Evolutionary conservation across 2,329 filamentous ascomycete species (phyloP).

Genomic region (Camptophora hylomeconis): DNA sequence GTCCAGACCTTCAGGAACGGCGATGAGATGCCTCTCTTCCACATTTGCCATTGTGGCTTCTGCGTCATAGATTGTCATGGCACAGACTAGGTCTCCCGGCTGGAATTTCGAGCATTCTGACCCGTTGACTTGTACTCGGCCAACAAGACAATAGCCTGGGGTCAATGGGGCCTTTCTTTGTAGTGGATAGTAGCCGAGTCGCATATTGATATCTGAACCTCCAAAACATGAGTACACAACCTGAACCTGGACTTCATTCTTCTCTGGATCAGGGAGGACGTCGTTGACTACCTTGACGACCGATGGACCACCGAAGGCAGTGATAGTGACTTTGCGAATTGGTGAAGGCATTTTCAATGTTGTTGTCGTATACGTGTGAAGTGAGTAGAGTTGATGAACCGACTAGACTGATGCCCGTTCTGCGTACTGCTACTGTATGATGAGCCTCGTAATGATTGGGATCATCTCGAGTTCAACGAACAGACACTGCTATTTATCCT

Average conservation of each 20-base stretch:
- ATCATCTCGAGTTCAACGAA: no score
- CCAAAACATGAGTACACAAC: slow-evolving; percentile 36
- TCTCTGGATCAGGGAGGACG: slow-evolving; percentile 26
- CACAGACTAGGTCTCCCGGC: slow-evolving; percentile 19
- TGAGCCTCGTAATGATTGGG: no score
- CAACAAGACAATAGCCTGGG: slow-evolving; percentile 37
- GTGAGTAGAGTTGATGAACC: no score
- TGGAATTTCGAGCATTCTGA: slow-evolving; percentile 20
- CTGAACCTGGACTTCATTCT: slow-evolving; percentile 34
- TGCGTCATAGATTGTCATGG: slow-evolving; percentile 20
- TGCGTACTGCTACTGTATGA: no score
- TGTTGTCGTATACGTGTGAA: no score
- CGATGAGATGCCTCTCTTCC: slow-evolving; percentile 33
- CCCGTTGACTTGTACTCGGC: slow-evolving; percentile 29
- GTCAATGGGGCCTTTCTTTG: slow-evolving; percentile 35
- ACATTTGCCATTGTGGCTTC: slow-evolving; percentile 35
- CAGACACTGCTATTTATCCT: no score
- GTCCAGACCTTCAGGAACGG: slow-evolving; percentile 30
- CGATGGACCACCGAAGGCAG: slow-evolving; percentile 29
- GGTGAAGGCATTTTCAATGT: slow-evolving; percentile 35
- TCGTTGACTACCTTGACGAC: slow-evolving; percentile 24
- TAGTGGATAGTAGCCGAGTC: slow-evolving; percentile 34
- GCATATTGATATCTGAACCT: slow-evolving; percentile 38
- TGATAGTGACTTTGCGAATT: slow-evolving; percentile 35
- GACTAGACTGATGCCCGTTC: no score